Evolutionary conservation across 2,329 filamentous ascomycete species (phyloP).

Genomic region (Fusarium albidum): DNA sequence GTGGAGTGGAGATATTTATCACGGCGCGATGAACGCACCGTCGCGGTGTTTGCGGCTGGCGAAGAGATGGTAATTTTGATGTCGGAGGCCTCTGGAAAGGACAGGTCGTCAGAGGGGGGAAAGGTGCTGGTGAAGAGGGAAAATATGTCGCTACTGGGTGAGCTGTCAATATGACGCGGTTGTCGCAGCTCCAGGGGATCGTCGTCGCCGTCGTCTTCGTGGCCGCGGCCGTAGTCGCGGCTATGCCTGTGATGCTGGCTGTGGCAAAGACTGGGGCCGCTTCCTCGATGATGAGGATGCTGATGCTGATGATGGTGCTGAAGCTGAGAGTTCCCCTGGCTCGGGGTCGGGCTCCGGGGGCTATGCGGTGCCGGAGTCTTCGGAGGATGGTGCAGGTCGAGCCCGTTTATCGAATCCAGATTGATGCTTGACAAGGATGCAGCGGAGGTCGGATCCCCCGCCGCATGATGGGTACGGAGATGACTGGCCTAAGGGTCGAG

Average conservation of each 20-base stretch:
- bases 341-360: constrained; percentile 25
- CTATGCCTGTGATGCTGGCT: constrained; percentile 27
- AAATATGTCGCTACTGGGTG: constrained; percentile 19
- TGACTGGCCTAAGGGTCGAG: constrained; percentile 30
- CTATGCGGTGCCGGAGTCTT: constrained; percentile 35
- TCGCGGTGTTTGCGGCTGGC: constrained; percentile 21
- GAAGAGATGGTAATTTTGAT: constrained; percentile 31
- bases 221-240: constrained; percentile 25
- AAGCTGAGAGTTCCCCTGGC: constrained; percentile 16
- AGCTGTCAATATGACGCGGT: constrained; percentile 34
- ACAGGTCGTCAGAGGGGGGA: constrained; percentile 1
- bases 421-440: constrained; percentile 57
- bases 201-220: constrained; percentile 24
- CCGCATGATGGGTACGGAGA: constrained; percentile 59
- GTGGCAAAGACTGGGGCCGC: constrained; percentile 27
- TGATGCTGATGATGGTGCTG: constrained; percentile 21
- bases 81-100: constrained; percentile 22
- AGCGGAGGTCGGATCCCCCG: constrained; percentile 64
- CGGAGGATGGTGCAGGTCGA: constrained; percentile 36
- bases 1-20: constrained; percentile 58
- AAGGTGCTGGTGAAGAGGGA: constrained; percentile 33
- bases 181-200: constrained; percentile 33
- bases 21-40: constrained; percentile 54
- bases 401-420: constrained; percentile 63
- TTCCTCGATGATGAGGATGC: constrained; percentile 8